Base-by-base conservation (phyloP, 306 rosid species). In the Fragaria iinumae region DNA sequence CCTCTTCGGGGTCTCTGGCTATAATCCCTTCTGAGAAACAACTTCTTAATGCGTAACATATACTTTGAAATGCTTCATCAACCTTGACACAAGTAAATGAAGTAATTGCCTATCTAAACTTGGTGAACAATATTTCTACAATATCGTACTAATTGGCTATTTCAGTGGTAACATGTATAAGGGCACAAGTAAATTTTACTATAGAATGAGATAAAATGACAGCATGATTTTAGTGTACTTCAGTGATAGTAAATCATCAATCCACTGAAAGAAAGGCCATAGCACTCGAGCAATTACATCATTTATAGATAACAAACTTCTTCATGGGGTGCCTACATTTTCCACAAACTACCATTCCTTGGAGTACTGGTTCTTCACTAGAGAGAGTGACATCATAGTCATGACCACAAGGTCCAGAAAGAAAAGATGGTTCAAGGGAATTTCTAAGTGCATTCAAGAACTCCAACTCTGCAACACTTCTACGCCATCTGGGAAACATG, bases 281-380 rank as follows among this genome's bases (percentile, higher is more conserved):
- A 21, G 2, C 32, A 10, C 11, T 16, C 4, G 17, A 23, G 38
- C 57, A 41, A 20, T 64, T 43, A 12, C 12, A 76, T 77, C 75
- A 74, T n/a, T 79, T 76, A 63, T 80, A 87, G 75, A 83, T 76
- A 43, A 79, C 71, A 50, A 79, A 87, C 82, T 79, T 85, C 75
- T 85, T 81, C 96, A 84, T 81, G 20, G 77, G 83, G 67, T 57
- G 83, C 78, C 60, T 84, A 85, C 96, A 91, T 67, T 66, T 68
- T 64, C 82, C 73, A 73, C 93, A 91, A 55, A 76, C 49, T 56
- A 66, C 71, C 86, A 68, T 77, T 74, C 41, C 91, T 69, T 79
- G 78, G 1, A 18, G 63, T n/a, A 3, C 20, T 25, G 10, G 57
- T 38, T 69, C 84, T 72, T 74, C 84, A 25, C 29, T 45, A 29